Evolutionary conservation across 495 filamentous ascomycete species (phyloP).

Genomic region (Hypoxylon fuscum): DNA sequence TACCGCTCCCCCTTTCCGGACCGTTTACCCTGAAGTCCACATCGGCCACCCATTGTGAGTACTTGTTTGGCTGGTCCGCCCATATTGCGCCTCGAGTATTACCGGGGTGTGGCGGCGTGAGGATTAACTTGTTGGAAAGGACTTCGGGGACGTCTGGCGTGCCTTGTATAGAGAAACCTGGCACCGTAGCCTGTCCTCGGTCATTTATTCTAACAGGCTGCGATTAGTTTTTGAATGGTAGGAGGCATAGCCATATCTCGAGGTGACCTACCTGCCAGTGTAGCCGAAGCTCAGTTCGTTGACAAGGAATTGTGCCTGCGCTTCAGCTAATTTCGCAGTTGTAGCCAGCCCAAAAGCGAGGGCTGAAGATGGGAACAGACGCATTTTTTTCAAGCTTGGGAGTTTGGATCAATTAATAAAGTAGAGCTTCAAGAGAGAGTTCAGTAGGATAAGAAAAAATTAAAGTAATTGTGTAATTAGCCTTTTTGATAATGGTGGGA

Average conservation of each 20-base stretch:
- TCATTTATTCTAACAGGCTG: conserved; percentile 49
- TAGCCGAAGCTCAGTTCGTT: conserved; percentile 82
- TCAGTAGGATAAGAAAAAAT: not conserved
- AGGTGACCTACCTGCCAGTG: conserved; percentile 63
- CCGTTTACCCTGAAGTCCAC: conserved; percentile 89
- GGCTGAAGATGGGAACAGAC: conserved; percentile 47
- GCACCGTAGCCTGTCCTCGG: conserved; percentile 47
- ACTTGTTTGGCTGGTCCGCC: conserved; percentile 69
- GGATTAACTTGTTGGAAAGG: conserved; percentile 88
- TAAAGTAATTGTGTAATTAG: conserved; percentile 18
- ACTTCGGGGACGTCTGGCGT: conserved; percentile 75
- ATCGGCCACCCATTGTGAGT: conserved; percentile 79
- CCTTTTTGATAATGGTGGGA: conserved; percentile 15
- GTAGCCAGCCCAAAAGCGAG: conserved; percentile 61
- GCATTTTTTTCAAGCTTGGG: conserved; percentile 45
- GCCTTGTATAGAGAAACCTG: conserved; percentile 73
- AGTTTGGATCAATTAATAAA: conserved; percentile 11
- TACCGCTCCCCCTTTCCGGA: conserved; percentile 84
- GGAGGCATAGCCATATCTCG: conserved; percentile 21
- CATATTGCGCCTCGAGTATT: conserved; percentile 86
- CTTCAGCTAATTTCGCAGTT: conserved; percentile 54
- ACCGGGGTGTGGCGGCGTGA: conserved; percentile 89
- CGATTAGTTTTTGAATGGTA: conserved; percentile 9
- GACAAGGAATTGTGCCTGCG: conserved; percentile 66
- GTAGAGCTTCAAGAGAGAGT: not conserved